Evolutionary conservation across 2,329 filamentous ascomycete genomes (phyloP).

Genomic region (Fusarium poae): DNA sequence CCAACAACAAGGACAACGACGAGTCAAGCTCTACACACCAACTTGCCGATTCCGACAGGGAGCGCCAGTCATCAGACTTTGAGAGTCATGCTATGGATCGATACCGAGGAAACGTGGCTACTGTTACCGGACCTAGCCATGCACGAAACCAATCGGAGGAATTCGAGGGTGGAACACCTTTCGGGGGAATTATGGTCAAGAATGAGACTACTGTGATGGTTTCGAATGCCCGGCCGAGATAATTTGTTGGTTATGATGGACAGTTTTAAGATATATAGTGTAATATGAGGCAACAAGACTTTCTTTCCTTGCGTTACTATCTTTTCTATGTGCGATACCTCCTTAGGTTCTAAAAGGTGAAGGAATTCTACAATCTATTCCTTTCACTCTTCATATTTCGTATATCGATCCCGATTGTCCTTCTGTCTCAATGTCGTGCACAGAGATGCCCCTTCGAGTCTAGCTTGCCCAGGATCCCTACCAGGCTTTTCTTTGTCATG

Average conservation of each 20-base stretch:
- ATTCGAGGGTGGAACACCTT: background rate
- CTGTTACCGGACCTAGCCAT: conserved; percentile 25
- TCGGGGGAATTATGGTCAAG: conserved; percentile 45
- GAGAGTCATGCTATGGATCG: conserved; percentile 42
- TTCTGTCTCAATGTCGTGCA: too few relatives aligned
- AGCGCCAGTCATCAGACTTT: conserved; percentile 35
- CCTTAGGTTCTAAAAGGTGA: background rate
- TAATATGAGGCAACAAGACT: background rate
- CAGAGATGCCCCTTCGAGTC: too few relatives aligned
- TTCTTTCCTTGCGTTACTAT: background rate
- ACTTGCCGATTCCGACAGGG: conserved; percentile 31
- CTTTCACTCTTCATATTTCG: too few relatives aligned
- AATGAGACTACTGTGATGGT: conserved; percentile 40
- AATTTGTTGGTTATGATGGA: background rate
- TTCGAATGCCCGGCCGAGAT: conserved; percentile 12
- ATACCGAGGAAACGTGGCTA: conserved; percentile 27
- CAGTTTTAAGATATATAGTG: background rate
- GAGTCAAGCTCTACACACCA: conserved; percentile 44
- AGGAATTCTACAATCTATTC: too few relatives aligned
- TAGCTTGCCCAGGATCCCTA: too few relatives aligned
- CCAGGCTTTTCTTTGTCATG: too few relatives aligned
- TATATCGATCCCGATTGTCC: too few relatives aligned
- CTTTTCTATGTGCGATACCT: background rate
- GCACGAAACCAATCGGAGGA: background rate
- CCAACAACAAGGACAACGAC: conserved; percentile 32